These are phyloP conservation scores for Auriscalpium vulgare DNA, from an alignment of 768 basidiomycete genomes.

Conservation along the genomic window DNA sequence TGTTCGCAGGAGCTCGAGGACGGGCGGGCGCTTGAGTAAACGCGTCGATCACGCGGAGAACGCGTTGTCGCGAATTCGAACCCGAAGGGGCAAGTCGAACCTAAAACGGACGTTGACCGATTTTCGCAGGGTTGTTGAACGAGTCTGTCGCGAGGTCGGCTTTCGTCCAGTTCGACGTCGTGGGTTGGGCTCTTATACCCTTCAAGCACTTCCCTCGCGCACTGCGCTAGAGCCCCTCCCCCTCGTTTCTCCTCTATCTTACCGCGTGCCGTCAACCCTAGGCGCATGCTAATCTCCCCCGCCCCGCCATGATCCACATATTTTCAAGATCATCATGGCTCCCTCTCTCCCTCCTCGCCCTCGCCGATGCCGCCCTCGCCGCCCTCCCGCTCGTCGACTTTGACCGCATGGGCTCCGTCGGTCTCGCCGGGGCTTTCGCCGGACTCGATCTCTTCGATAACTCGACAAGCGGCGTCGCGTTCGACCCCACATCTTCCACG, in stretches of 20 bases:
- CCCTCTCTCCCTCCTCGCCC: constrained; percentile 18
- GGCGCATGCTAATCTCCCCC: constrained; percentile 3
- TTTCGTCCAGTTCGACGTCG: neutral
- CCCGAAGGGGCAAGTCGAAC: neutral
- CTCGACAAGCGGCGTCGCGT: constrained; percentile 39
- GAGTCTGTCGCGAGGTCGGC: constrained; percentile 10
- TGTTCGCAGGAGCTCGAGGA: too few species aligned
- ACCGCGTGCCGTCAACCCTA: neutral
- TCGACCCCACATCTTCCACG: constrained; percentile 67
- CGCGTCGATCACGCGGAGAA: too few species aligned
- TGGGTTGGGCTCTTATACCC: neutral
- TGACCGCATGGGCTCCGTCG: constrained; percentile 85
- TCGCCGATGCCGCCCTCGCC: constrained; percentile 25
- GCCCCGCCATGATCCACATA: constrained; percentile 1
- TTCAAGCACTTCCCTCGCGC: neutral
- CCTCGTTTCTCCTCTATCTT: neutral
- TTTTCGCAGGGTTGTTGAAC: neutral
- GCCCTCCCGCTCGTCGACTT: constrained; percentile 46
- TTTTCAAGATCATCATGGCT: constrained; percentile 14
- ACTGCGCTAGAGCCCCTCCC: neutral
- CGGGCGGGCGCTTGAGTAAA: too few species aligned
- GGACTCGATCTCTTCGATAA: constrained; percentile 74
- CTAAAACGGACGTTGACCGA: neutral
- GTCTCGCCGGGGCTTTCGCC: constrained; percentile 79
- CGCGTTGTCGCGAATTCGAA: too few species aligned